Conservation (phyloP, 2,329 filamentous ascomycete species). For the Penicillium nordicum region DNA sequence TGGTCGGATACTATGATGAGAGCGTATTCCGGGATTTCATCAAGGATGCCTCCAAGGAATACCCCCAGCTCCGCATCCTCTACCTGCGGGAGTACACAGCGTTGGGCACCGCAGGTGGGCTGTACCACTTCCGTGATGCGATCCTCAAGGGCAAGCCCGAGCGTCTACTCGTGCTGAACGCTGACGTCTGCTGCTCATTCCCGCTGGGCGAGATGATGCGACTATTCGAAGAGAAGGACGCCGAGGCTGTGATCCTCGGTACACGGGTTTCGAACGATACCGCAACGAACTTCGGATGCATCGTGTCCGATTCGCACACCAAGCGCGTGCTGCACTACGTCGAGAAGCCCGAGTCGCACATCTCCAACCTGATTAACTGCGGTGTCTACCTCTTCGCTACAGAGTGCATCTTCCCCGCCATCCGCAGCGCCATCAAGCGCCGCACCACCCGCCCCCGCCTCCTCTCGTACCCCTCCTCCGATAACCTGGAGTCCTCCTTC, state of each 20-base stretch:
- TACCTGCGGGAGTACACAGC: slow-evolving; percentile 98
- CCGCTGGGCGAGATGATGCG: slow-evolving; percentile 93
- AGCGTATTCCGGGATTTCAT: slow-evolving; percentile 96
- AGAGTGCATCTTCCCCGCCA: slow-evolving; percentile 93
- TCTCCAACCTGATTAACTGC: slow-evolving; percentile 98
- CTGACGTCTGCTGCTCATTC: slow-evolving; percentile 98
- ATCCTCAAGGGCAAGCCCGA: slow-evolving; percentile 95
- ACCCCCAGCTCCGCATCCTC: slow-evolving; percentile 83
- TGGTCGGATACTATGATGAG: slow-evolving; percentile 99
- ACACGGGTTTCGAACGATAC: slow-evolving; percentile 88
- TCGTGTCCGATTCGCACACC: slow-evolving; percentile 89
- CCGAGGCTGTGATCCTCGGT: slow-evolving; percentile 92
- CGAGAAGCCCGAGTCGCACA: slow-evolving; percentile 96
- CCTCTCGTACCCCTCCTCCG: slow-evolving; percentile 91
- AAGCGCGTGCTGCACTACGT: slow-evolving; percentile 97
- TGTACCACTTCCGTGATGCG: slow-evolving; percentile 98
- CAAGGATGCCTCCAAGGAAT: slow-evolving; percentile 79
- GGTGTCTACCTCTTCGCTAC: slow-evolving; percentile 97
- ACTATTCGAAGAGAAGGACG: slow-evolving; percentile 90
- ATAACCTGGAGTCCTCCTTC: slow-evolving; percentile 75
- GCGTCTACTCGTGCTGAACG: slow-evolving; percentile 95
- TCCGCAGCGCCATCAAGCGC: slow-evolving; percentile 91
- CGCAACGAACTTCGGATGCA: slow-evolving; percentile 95
- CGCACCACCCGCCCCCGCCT: slow-evolving; percentile 87
- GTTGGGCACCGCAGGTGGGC: slow-evolving; percentile 87